Conservation (phyloP, 2,329 filamentous ascomycete species). For the Plectosphaerella plurivora region DNA sequence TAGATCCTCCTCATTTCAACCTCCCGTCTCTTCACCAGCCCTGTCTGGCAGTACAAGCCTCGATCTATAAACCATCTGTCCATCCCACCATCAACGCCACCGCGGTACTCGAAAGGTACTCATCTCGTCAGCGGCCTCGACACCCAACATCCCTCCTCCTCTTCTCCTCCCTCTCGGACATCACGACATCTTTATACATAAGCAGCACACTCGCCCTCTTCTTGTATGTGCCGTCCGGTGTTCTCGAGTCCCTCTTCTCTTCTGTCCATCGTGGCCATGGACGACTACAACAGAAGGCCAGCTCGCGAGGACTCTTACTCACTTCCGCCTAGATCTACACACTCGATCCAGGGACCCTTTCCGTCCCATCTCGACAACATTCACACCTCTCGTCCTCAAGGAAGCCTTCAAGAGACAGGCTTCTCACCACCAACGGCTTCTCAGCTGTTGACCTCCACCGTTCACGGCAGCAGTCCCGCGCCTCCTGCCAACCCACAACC, state of each 20-base stretch:
- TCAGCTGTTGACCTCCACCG: too few relatives aligned
- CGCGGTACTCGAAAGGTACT: constrained; percentile 2
- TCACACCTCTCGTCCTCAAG: constrained; percentile 18
- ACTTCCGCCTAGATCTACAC: constrained; percentile 27
- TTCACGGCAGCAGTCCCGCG: too few relatives aligned
- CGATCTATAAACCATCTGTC: too few relatives aligned
- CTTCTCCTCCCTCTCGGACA: not conserved
- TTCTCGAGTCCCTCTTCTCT: constrained; percentile 16
- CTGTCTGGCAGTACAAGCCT: not conserved
- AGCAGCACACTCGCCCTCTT: not conserved
- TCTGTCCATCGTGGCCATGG: constrained; percentile 19
- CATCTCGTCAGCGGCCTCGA: not conserved
- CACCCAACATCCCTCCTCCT: not conserved
- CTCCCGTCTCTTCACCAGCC: constrained; percentile 3
- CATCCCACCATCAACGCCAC: constrained; percentile 4
- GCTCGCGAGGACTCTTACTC: constrained; percentile 25
- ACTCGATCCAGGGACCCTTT: constrained; percentile 22
- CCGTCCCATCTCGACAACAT: constrained; percentile 19
- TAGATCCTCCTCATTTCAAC: constrained; percentile 6
- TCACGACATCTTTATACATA: not conserved
- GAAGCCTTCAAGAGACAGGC: constrained; percentile 13
- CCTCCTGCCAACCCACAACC: too few relatives aligned
- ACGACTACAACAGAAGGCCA: constrained; percentile 16
- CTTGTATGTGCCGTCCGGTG: constrained; percentile 20
- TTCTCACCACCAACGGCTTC: constrained; percentile 4